These are phyloP conservation scores for Candida morakotiae DNA, from an alignment of 805 yeast genomes.

Conservation along the genomic window DNA sequence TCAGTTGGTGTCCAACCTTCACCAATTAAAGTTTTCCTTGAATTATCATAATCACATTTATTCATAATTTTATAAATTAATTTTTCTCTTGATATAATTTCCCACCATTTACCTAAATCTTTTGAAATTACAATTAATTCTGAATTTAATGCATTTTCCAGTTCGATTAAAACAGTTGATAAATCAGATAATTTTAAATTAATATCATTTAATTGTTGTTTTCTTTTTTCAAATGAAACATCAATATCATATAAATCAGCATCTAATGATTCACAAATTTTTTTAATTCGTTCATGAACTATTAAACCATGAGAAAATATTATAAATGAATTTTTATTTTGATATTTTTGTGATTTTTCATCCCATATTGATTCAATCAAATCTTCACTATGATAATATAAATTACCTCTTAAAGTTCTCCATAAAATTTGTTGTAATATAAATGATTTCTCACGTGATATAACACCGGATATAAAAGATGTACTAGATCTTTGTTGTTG, in stretches of 20 bases:
- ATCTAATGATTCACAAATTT: constrained; percentile 86
- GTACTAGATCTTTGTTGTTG: constrained; percentile 14
- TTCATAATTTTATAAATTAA: constrained; percentile 77
- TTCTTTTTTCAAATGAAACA: constrained; percentile 21
- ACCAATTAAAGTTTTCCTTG: constrained; percentile 83
- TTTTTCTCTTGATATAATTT: constrained; percentile 64
- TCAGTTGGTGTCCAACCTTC: constrained; percentile 96
- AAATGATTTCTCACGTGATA: constrained; percentile 64
- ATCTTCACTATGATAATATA: constrained; percentile 71
- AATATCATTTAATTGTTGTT: constrained; percentile 25
- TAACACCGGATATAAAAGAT: constrained; percentile 73
- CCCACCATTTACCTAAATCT: constrained; percentile 72
- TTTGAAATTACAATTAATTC: constrained; percentile 78
- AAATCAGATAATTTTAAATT: constrained; percentile 29
- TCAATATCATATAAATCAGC: constrained; percentile 71
- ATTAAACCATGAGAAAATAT: constrained; percentile 88
- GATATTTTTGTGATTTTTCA: constrained; percentile 47
- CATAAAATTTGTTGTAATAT: constrained; percentile 80
- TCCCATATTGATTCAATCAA: constrained; percentile 69
- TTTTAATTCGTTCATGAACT: constrained; percentile 66
- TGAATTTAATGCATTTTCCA: constrained; percentile 60
- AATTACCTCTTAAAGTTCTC: constrained; percentile 91
- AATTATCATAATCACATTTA: constrained; percentile 72
- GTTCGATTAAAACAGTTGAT: constrained; percentile 29
- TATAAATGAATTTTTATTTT: constrained; percentile 78